Percentiles rank a stretch among this genome's conserved stretches.
phyloP scores from a whole-genome alignment of 345 rosid genomes.

The Ceriops tagal region DNA sequence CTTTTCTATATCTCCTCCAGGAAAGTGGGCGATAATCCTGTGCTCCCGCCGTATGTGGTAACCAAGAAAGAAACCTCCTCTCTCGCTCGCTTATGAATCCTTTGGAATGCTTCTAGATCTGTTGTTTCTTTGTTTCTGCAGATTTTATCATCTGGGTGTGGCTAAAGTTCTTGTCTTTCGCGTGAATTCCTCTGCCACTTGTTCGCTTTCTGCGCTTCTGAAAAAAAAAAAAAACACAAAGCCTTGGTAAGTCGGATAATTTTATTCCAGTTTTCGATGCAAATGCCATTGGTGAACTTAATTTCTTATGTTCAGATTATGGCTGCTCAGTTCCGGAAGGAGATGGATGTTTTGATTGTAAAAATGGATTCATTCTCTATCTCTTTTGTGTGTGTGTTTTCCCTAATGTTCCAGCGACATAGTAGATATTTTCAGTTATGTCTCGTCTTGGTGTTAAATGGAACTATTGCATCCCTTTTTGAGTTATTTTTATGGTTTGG shows the following conservation, averaged over 20 bases:
- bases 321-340: too few species aligned
- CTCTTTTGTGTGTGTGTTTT: too few species aligned
- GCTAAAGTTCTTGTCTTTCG: neutral
- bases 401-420: too few species aligned
- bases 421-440: too few species aligned
- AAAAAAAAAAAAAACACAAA: neutral
- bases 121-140: neutral
- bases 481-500: too few species aligned
- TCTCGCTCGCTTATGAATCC: neutral
- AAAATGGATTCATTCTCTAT: too few species aligned
- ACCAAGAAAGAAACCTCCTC: neutral
- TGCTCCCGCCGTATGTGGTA: neutral
- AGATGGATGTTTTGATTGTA: neutral
- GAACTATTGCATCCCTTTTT: too few species aligned
- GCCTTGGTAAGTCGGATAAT: neutral
- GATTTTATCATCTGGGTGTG: constrained; percentile 16
- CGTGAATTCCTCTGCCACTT: neutral
- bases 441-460: too few species aligned
- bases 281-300: neutral
- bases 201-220: neutral
- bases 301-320: neutral
- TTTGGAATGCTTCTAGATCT: neutral
- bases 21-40: neutral
- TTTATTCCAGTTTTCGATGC: neutral
- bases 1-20: neutral